Evolutionary conservation across 2,329 filamentous ascomycete genomes (phyloP).

Genomic region (Aspergillus nomiae): DNA sequence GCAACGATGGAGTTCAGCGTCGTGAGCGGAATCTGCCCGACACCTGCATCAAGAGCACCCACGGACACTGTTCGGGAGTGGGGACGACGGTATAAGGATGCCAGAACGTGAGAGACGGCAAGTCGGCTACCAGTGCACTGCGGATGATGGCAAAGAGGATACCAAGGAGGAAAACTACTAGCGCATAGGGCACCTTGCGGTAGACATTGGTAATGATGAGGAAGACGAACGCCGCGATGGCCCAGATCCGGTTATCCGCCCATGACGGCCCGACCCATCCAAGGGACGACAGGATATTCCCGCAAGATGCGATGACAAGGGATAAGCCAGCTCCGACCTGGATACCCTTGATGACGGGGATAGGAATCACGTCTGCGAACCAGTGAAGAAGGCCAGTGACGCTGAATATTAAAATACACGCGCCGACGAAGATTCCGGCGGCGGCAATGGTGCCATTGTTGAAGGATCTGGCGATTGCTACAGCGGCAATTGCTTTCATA

Average conservation of each 20-base stretch:
- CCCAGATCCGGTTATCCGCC: conserved; percentile 79
- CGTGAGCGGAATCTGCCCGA: conserved; percentile 88
- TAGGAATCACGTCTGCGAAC: conserved; percentile 73
- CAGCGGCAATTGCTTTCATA: conserved; percentile 86
- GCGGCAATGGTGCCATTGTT: conserved; percentile 73
- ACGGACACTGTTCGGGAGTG: conserved; percentile 47
- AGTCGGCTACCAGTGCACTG: conserved; percentile 29
- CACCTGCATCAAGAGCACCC: conserved; percentile 66
- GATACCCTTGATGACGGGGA: conserved; percentile 90
- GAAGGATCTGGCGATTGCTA: conserved; percentile 73
- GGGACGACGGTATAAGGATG: conserved; percentile 57
- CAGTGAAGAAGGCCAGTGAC: conserved; percentile 75
- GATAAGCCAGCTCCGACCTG: conserved; percentile 89
- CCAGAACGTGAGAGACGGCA: conserved; percentile 64
- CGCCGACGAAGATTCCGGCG: conserved; percentile 77
- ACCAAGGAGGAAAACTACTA: conserved; percentile 70
- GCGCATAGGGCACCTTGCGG: conserved; percentile 73
- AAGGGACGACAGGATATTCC: conserved; percentile 66
- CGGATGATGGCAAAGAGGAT: conserved; percentile 63
- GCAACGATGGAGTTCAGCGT: conserved; percentile 92
- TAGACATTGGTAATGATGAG: conserved; percentile 68
- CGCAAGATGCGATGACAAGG: conserved; percentile 75
- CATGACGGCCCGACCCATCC: conserved; percentile 66
- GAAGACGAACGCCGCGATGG: conserved; percentile 69
- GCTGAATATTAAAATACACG: conserved; percentile 74